A percentile compares a stretch with the other conserved stretches of the same genome.
These are phyloP conservation scores for Lophiostoma macrostomum DNA, from an alignment of 495 filamentous ascomycete genomes.

Conservation along the genomic window DNA sequence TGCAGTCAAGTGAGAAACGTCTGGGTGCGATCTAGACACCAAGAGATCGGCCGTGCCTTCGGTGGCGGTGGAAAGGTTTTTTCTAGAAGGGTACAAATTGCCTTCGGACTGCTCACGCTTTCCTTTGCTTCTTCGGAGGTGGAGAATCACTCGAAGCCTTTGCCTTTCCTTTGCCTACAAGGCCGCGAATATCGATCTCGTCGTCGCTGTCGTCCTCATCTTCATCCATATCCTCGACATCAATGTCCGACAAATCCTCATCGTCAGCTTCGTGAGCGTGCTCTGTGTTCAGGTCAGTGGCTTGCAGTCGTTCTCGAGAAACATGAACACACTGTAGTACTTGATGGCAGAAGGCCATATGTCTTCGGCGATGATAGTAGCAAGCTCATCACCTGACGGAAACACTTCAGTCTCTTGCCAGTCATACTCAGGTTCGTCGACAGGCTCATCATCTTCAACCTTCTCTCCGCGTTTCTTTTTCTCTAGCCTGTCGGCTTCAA, in stretches of 20 bases:
- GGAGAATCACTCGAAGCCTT: constrained; percentile 17
- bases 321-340: constrained; percentile 70
- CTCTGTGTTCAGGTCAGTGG: constrained; percentile 42
- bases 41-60: too few species aligned
- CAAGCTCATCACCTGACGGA: constrained; percentile 74
- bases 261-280: constrained; percentile 60
- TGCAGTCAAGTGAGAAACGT: too few species aligned
- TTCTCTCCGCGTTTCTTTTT: constrained; percentile 56
- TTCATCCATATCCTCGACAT: constrained; percentile 56
- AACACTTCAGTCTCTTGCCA: constrained; percentile 69
- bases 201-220: constrained; percentile 48
- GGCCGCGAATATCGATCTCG: constrained; percentile 42
- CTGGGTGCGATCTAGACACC: too few species aligned
- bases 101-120: constrained; percentile 4
- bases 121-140: constrained; percentile 30
- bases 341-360: constrained; percentile 83
- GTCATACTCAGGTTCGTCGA: constrained; percentile 54
- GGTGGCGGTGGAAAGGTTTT: too few species aligned
- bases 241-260: constrained; percentile 50
- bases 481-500: constrained; percentile 57
- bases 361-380: constrained; percentile 76
- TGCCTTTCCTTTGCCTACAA: constrained; percentile 37
- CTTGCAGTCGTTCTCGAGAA: not conserved
- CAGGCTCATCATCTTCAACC: constrained; percentile 52
- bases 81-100: too few species aligned